Percentiles rank a stretch among this genome's conserved stretches.
These are phyloP conservation scores for Cornus kousa DNA, from an alignment of 148 eudicot genomes.

Conservation along the genomic window DNA sequence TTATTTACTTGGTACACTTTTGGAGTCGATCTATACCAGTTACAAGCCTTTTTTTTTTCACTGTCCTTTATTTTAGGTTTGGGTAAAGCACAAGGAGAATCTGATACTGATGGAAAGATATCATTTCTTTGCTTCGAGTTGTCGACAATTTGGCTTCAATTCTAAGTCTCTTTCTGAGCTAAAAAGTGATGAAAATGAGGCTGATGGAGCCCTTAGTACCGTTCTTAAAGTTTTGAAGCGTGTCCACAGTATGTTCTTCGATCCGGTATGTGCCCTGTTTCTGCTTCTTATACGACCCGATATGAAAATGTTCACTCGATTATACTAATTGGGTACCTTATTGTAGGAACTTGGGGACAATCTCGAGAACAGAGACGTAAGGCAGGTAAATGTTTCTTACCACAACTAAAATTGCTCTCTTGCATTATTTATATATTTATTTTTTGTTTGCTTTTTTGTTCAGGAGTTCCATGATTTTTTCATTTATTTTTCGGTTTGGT, in stretches of 20 bases:
- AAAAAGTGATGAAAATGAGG: conserved; percentile 80
- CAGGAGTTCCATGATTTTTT: neutral
- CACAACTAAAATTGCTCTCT: neutral
- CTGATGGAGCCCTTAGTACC: conserved; percentile 82
- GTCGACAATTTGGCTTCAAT: conserved; percentile 59
- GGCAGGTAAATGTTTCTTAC: conserved; percentile 48
- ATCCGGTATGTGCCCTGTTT: conserved; percentile 47
- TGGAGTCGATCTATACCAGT: neutral
- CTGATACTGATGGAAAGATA: conserved; percentile 94
- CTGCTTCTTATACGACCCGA: neutral
- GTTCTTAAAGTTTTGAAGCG: conserved; percentile 66
- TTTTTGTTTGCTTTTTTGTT: neutral
- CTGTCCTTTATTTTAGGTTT: conserved; percentile 47
- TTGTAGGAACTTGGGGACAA: conserved; percentile 46
- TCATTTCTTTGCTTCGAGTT: conserved; percentile 79
- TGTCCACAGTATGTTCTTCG: conserved; percentile 65
- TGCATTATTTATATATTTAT: neutral
- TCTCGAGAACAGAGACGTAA: conserved; percentile 56
- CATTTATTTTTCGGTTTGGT: neutral
- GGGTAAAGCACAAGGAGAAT: conserved; percentile 83
- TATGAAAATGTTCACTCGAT: neutral
- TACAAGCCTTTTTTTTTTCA: neutral
- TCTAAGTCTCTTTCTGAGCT: conserved; percentile 68
- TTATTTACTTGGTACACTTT: neutral
- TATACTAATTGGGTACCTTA: conserved; percentile 1